Base-by-base conservation (phyloP, 108 stramenopile species). In the Conticribra guillardii region DNA sequence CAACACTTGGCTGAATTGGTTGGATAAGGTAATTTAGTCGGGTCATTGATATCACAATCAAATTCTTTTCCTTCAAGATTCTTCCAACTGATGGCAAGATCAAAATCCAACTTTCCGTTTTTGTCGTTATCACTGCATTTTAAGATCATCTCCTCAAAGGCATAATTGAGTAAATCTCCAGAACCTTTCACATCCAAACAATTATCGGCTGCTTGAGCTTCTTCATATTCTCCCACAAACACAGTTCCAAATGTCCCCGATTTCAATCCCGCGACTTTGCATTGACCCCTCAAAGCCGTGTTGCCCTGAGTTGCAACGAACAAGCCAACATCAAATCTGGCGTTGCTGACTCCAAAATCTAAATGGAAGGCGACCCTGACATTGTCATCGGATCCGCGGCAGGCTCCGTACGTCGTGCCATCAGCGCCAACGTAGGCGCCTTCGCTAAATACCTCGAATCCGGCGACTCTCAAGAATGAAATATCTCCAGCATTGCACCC, bases 51-150 rank as follows among this genome's bases (percentile, higher is more conserved):
- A 49, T 19, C 48, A 44, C 54, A 69, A 37, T 54, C 24, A 15
- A 24, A 19, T 32, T 28, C 45, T 8, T 1, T 28, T 1, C 21
- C 32, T 19, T 57, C 30, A 18, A 30, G 2, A 53, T 31, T 51
- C 4, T 58, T 19, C 57, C 57, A 69, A 9, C 46, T 24, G 27
- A 48, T 47, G 0, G 67, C 67, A 21, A 58, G 21, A 14, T 56
- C 22, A 47, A 69, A 69, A 49, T 69, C 67, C 30, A 69, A 29
- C 37, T 58, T 30, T 41, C 56, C 55, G 32, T 69, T 24, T 4
- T 2, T 30, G 48, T 19, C 45, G 9, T 14, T 58, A 48, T 69
- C 67, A 47, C 22, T 23, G 27, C 67, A 69, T 31, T 47, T 48
- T 1, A 69, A 29, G 27, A 2, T n/a, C 21, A 67, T 53, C 53